Percentiles rank a stretch among this genome's conserved stretches.
Evolutionary conservation across 305 asterid genomes (phyloP).

Genomic region (Solanum hybrid): DNA sequence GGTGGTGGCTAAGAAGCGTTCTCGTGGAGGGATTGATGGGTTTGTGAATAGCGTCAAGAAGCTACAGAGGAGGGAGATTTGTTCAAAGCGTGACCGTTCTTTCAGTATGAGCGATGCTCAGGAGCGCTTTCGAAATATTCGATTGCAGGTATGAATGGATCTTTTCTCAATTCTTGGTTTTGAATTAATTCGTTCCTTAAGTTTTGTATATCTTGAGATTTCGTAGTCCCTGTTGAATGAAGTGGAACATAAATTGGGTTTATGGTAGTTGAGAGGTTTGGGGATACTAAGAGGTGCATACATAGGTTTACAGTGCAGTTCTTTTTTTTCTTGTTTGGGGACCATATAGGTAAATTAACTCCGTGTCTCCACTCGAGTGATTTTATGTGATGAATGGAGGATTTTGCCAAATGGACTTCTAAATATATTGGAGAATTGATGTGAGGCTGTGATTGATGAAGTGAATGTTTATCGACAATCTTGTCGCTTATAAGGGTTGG

Average conservation of each 20-base stretch:
- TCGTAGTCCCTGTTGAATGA: neutral
- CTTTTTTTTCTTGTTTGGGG: neutral
- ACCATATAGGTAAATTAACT: neutral
- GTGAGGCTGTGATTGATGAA: neutral
- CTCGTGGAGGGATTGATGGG: slow-evolving; percentile 67
- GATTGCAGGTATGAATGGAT: slow-evolving; percentile 51
- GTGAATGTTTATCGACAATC: neutral
- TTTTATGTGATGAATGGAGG: neutral
- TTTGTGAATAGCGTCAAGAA: slow-evolving; percentile 90
- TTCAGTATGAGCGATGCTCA: slow-evolving; percentile 96
- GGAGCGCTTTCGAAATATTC: slow-evolving; percentile 86
- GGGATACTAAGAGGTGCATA: neutral
- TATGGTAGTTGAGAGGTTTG: neutral
- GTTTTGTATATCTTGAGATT: neutral
- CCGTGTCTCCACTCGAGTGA: neutral
- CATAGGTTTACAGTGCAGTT: neutral
- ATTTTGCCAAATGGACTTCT: neutral
- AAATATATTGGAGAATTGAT: neutral
- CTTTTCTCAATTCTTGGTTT: neutral
- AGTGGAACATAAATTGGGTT: neutral
- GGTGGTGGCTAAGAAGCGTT: slow-evolving; percentile 88
- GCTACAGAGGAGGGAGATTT: slow-evolving; percentile 93
- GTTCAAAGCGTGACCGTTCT: slow-evolving; percentile 73
- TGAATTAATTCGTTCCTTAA: neutral
- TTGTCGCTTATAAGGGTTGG: neutral